Percentiles rank a stretch among this genome's conserved stretches.
These are phyloP conservation scores for Magnolia kwangsiensis DNA, from an alignment of 164 flowering plant genomes.

Conservation along the genomic window DNA sequence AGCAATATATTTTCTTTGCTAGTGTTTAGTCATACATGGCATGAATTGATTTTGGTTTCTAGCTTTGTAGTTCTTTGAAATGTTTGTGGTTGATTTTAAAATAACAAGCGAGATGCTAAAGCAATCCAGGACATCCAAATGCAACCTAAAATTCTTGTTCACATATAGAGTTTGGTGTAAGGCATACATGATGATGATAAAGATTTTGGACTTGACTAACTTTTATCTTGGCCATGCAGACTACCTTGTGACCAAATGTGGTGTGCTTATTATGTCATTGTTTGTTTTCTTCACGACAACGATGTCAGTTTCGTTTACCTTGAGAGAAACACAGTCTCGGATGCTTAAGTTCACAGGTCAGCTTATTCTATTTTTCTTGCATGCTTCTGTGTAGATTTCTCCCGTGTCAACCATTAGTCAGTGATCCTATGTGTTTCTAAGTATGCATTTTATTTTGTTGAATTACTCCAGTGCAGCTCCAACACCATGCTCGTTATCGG, in stretches of 20 bases:
- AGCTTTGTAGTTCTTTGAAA: background rate
- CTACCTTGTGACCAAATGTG: constrained; percentile 90
- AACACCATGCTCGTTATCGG: constrained; percentile 94
- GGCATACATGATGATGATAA: no score
- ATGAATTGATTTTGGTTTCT: background rate
- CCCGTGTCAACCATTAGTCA: background rate
- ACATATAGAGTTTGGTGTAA: no score
- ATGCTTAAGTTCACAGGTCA: constrained; percentile 97
- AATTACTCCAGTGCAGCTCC: constrained; percentile 89
- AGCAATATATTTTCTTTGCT: no score
- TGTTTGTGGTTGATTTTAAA: background rate
- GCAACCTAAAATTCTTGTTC: no score
- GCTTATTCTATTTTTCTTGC: constrained; percentile 14
- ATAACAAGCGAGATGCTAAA: background rate
- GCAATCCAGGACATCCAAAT: background rate
- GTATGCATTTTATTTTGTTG: constrained; percentile 6
- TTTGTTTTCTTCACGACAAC: constrained; percentile 99
- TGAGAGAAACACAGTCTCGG: constrained; percentile 96
- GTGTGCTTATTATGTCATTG: constrained; percentile 97
- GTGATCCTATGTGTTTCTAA: background rate
- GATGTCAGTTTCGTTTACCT: constrained; percentile 97
- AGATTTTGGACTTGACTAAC: no score
- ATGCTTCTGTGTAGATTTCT: background rate
- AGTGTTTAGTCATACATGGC: background rate
- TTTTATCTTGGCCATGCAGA: constrained; percentile 43